Evolutionary conservation across 2,329 filamentous ascomycete genomes (phyloP), one percentile per base, ranked within the genome.

Genomic region (Leptographium galeiforme): DNA sequence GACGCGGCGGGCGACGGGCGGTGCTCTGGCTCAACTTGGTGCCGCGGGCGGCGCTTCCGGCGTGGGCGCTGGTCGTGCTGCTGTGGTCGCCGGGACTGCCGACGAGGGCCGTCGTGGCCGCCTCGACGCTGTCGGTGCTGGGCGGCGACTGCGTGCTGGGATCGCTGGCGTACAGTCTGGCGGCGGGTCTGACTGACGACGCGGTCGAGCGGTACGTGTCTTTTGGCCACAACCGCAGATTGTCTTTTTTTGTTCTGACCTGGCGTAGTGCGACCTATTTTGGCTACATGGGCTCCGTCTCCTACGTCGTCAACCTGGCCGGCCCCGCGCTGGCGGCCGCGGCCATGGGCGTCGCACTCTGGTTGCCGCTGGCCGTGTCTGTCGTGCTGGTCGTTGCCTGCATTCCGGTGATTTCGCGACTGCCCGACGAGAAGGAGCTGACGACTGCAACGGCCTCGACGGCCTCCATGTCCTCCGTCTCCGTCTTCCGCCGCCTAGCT

Each of bases 141-240:
- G 73, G 73, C 1, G 73, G 72, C 14, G 73, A 76, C 55, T 76
- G 73, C 32, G 71, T 76, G 14, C 72, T 76, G 59, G 74, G 74
- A 55, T 75, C 73, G 19, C 68, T 76, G 44, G 66, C 70, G 2
- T 76, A 75, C 50, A 63, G 70, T 1, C 65, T 75, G 6, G 71
- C 72, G 0, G 69, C 73, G 0, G 64, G 66, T 1, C 60, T 73
- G 25, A 71, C 72, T 0, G 68, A 73, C 6, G 71, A 75, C 50
- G 64, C 67, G 46, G 66, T 71, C 12, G 60, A 65, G 7, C 62
- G 68, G 63, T 67, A 53, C 5, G 49, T 32, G 39, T 14, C 5
- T 25, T 25, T 5, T 2, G 13, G 3, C n/a, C 18, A 5, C 5
- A 6, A 11, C 6, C 18, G 18, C 34, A 36, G 2, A 8, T 19